Percentiles rank a stretch among this genome's conserved stretches.
phyloP scores from a whole-genome alignment of 2,329 filamentous ascomycete species.

The Aspergillus fumigatiaffinis region DNA sequence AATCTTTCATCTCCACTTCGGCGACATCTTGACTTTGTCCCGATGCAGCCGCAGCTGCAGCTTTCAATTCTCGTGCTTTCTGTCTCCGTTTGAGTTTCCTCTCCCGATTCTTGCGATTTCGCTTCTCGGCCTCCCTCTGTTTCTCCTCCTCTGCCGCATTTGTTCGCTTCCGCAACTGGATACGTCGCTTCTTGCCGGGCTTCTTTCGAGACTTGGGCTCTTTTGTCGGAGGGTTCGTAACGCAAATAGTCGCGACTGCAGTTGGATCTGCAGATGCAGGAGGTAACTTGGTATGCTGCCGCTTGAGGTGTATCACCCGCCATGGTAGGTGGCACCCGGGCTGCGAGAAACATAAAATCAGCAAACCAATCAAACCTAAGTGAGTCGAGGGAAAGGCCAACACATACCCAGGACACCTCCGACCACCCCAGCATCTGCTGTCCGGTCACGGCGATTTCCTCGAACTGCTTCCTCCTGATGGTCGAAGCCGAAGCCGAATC shows the following conservation, averaged over 20 bases:
- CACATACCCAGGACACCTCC: constrained; percentile 33
- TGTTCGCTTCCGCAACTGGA: constrained; percentile 35
- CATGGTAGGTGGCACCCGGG: constrained; percentile 41
- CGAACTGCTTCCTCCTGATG: constrained; percentile 28
- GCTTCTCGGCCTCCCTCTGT: constrained; percentile 35
- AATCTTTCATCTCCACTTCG: constrained; percentile 15
- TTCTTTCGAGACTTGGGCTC: constrained; percentile 35
- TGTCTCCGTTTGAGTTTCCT: constrained; percentile 37
- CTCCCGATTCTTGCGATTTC: constrained; percentile 38
- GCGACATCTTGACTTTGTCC: constrained; percentile 11
- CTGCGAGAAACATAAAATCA: constrained; percentile 15
- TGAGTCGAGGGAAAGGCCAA: not conserved
- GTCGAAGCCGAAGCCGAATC: constrained; percentile 11
- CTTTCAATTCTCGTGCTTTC: constrained; percentile 35
- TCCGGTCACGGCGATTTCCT: constrained; percentile 35
- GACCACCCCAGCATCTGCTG: constrained; percentile 29
- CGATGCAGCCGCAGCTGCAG: constrained; percentile 21
- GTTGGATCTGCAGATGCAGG: constrained; percentile 14
- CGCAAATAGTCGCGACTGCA: constrained; percentile 15
- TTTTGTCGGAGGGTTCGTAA: constrained; percentile 18
- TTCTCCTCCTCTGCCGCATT: constrained; percentile 28
- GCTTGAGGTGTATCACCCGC: constrained; percentile 37
- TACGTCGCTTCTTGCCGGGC: constrained; percentile 41
- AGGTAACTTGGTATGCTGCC: constrained; percentile 29
- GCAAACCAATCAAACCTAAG: not conserved